Conservation (phyloP, 2,329 filamentous ascomycete species). For the Ascochyta koolunga region DNA sequence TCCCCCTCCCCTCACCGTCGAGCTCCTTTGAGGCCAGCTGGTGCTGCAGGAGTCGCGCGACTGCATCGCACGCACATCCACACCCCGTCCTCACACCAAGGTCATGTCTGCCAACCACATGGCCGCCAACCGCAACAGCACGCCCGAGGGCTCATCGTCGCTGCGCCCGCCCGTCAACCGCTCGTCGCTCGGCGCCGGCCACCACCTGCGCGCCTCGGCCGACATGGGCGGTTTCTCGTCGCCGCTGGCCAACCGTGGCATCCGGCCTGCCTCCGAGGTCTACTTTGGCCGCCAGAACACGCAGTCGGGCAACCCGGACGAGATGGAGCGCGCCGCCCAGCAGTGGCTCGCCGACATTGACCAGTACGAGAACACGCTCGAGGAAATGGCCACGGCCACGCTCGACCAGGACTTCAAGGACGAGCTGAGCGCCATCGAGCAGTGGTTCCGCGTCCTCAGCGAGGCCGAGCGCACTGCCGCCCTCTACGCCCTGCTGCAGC, state of each 20-base stretch:
- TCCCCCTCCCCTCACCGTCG: slow-evolving; percentile 9
- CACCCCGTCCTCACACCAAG: slow-evolving; percentile 11
- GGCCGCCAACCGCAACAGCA: slow-evolving; percentile 87
- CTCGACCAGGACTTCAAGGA: slow-evolving; percentile 99
- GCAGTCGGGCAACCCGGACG: slow-evolving; percentile 72
- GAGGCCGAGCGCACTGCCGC: slow-evolving; percentile 96
- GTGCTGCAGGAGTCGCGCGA: slow-evolving; percentile 32
- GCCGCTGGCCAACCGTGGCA: slow-evolving; percentile 74
- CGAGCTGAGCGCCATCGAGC: slow-evolving; percentile 96
- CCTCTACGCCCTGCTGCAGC: slow-evolving; percentile 91
- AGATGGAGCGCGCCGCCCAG: slow-evolving; percentile 92
- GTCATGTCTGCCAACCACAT: slow-evolving; percentile 58
- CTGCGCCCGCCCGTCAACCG: slow-evolving; percentile 83
- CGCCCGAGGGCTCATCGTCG: slow-evolving; percentile 84
- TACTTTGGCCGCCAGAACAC: slow-evolving; percentile 78
- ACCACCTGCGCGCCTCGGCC: slow-evolving; percentile 91
- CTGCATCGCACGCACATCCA: slow-evolving; percentile 4
- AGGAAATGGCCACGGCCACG: slow-evolving; percentile 99
- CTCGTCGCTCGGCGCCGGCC: slow-evolving; percentile 73
- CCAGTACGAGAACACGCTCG: slow-evolving; percentile 96
- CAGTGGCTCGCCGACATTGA: slow-evolving; percentile 99
- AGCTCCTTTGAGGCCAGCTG: slow-evolving; percentile 42
- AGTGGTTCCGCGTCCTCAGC: slow-evolving; percentile 98
- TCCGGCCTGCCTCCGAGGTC: slow-evolving; percentile 93
- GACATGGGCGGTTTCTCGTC: slow-evolving; percentile 88